phyloP scores from a whole-genome alignment of 1,139 yeast species.

The Nakaseomyces uthaithaninus region DNA sequence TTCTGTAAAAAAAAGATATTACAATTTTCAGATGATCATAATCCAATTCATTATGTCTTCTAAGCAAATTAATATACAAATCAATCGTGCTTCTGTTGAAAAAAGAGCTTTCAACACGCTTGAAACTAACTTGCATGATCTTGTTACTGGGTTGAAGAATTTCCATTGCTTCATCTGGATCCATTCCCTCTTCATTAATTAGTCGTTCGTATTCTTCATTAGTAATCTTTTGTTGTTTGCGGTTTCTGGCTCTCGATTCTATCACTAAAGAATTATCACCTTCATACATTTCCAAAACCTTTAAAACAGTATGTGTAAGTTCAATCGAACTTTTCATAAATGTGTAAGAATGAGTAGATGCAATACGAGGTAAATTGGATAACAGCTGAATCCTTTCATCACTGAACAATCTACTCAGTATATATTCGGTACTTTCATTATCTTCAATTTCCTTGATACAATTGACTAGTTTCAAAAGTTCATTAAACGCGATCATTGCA shows the following conservation, averaged over 20 bases:
- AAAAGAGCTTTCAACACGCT: slow-evolving; percentile 39
- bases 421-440: slow-evolving; percentile 39
- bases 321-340: slow-evolving; percentile 59
- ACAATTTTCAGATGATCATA: slow-evolving; percentile 56
- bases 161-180: slow-evolving; percentile 37
- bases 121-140: slow-evolving; percentile 37
- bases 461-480: slow-evolving; percentile 50
- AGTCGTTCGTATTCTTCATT: slow-evolving; percentile 33
- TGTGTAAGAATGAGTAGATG: slow-evolving; percentile 56
- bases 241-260: slow-evolving; percentile 39
- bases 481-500: slow-evolving; percentile 60
- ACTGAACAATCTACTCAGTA: slow-evolving; percentile 52
- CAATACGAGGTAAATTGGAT: slow-evolving; percentile 54
- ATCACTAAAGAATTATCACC: slow-evolving; percentile 54
- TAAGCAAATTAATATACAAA: slow-evolving; percentile 35
- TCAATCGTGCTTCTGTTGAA: slow-evolving; percentile 34
- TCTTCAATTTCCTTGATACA: slow-evolving; percentile 37
- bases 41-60: slow-evolving; percentile 53
- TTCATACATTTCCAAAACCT: slow-evolving; percentile 59
- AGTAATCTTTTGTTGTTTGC: slow-evolving; percentile 24
- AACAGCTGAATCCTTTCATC: slow-evolving; percentile 55
- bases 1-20: slow-evolving; percentile 61
- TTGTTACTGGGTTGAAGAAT: slow-evolving; percentile 26
- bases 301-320: slow-evolving; percentile 57
- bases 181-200: slow-evolving; percentile 41